These are phyloP conservation scores for Lipomyces chichibuensis DNA, from an alignment of 805 yeast species.

Conservation along the genomic window DNA sequence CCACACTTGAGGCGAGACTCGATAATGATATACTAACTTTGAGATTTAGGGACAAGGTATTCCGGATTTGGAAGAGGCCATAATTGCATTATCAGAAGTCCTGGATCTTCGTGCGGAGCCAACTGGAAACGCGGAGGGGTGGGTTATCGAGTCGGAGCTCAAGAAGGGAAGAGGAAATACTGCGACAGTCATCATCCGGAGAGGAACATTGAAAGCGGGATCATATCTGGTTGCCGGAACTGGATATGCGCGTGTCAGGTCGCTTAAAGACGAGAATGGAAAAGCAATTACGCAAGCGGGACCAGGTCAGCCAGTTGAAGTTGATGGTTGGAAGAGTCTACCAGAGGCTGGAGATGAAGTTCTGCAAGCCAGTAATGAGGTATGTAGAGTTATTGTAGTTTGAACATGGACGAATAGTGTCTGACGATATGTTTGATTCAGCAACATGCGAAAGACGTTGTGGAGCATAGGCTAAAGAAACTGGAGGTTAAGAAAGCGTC, in stretches of 20 bases:
- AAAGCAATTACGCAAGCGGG: conserved; percentile 64
- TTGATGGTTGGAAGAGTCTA: conserved; percentile 91
- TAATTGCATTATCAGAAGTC: conserved; percentile 80
- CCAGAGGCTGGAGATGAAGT: conserved; percentile 91
- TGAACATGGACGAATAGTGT: not conserved
- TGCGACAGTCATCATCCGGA: conserved; percentile 80
- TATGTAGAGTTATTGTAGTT: conserved; percentile 31
- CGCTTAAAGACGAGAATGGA: conserved; percentile 75
- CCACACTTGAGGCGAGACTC: too few species aligned
- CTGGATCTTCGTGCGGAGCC: conserved; percentile 71
- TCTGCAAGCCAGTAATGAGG: conserved; percentile 73
- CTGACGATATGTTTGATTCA: not conserved
- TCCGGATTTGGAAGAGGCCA: conserved; percentile 86
- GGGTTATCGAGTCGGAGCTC: conserved; percentile 83
- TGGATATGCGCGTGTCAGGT: conserved; percentile 81
- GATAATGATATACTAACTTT: not conserved
- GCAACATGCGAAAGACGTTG: conserved; percentile 68
- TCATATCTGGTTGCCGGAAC: conserved; percentile 80
- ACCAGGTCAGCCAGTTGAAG: conserved; percentile 88
- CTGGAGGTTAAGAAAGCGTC: conserved; percentile 59
- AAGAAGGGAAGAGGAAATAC: conserved; percentile 75
- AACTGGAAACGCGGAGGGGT: conserved; percentile 69
- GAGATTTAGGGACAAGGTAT: conserved; percentile 62
- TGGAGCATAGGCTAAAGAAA: conserved; percentile 62
- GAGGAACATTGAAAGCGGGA: conserved; percentile 76